These are phyloP conservation scores for Dactylis glomerata DNA, from an alignment of 176 grass and related monocot species.

Conservation along the genomic window DNA sequence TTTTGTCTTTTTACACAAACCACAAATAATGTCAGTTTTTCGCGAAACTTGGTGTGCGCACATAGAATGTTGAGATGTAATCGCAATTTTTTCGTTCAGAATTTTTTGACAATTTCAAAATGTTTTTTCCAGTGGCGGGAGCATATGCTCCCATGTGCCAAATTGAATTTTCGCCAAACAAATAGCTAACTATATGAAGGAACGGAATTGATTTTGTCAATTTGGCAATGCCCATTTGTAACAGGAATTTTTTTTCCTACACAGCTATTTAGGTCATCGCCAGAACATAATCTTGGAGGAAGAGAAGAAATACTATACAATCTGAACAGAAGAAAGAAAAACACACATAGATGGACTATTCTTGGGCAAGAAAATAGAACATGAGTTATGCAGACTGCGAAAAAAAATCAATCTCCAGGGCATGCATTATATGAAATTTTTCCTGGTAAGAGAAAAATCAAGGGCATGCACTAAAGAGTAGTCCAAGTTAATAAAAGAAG, in stretches of 20 bases:
- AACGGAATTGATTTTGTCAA: background rate
- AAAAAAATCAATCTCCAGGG: background rate
- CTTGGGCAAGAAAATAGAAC: background rate
- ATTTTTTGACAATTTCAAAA: no score
- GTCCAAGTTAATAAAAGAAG: background rate
- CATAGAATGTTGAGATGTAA: no score
- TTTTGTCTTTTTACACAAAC: no score
- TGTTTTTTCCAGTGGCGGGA: no score
- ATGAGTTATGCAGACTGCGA: background rate
- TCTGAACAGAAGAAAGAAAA: background rate
- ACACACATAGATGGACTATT: background rate
- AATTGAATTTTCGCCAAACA: no score
- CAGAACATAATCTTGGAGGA: constrained; percentile 8
- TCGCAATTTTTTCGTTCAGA: no score
- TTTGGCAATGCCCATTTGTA: background rate
- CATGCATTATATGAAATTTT: background rate
- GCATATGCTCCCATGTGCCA: no score
- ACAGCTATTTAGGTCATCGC: background rate
- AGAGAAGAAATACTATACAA: background rate
- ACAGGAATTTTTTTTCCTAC: background rate
- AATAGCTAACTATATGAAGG: background rate
- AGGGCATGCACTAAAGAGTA: constrained; percentile 8
- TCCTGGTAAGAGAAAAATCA: background rate
- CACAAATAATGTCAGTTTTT: no score
- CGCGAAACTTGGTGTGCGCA: no score